Percentiles rank a stretch among this genome's conserved stretches.
Evolutionary conservation across 768 basidiomycete genomes (phyloP).

Genomic region (Exsudoporus frostii): DNA sequence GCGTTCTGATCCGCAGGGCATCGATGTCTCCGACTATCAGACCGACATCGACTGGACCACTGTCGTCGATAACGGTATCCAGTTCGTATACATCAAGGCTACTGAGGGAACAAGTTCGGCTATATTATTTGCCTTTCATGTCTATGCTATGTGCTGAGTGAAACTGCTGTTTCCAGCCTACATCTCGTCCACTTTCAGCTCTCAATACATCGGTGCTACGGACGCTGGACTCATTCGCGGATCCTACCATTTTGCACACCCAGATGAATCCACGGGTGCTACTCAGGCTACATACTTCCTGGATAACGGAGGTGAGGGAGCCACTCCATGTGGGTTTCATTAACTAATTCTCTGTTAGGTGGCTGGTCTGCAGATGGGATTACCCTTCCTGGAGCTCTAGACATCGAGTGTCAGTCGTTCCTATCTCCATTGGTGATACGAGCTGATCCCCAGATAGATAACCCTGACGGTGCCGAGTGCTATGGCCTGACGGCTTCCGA

Average conservation of each 20-base stretch:
- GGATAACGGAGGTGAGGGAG: constrained; percentile 45
- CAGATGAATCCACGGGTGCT: constrained; percentile 50
- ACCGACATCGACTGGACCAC: constrained; percentile 48
- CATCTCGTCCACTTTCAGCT: constrained; percentile 33
- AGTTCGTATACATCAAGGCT: constrained; percentile 65
- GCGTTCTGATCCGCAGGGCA: constrained; percentile 44
- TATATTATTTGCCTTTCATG: neutral
- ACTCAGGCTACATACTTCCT: constrained; percentile 59
- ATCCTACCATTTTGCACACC: constrained; percentile 59
- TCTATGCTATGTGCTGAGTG: neutral
- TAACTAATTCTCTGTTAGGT: constrained; percentile 27
- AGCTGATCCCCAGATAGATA: constrained; percentile 35
- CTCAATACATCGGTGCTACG: constrained; percentile 56
- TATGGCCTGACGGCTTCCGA: constrained; percentile 49
- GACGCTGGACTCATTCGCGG: constrained; percentile 57
- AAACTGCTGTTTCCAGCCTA: constrained; percentile 15
- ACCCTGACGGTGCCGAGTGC: constrained; percentile 49
- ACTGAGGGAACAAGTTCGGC: constrained; percentile 56
- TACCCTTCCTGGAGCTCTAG: constrained; percentile 62
- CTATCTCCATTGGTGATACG: neutral
- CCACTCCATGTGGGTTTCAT: neutral
- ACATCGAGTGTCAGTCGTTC: constrained; percentile 52
- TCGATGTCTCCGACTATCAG: constrained; percentile 56
- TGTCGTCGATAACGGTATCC: constrained; percentile 48
- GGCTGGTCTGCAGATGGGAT: constrained; percentile 55